Evolutionary conservation across 768 basidiomycete species (phyloP), one percentile per base, ranked within the genome.

Genomic region (Cyclocybe aegerita): DNA sequence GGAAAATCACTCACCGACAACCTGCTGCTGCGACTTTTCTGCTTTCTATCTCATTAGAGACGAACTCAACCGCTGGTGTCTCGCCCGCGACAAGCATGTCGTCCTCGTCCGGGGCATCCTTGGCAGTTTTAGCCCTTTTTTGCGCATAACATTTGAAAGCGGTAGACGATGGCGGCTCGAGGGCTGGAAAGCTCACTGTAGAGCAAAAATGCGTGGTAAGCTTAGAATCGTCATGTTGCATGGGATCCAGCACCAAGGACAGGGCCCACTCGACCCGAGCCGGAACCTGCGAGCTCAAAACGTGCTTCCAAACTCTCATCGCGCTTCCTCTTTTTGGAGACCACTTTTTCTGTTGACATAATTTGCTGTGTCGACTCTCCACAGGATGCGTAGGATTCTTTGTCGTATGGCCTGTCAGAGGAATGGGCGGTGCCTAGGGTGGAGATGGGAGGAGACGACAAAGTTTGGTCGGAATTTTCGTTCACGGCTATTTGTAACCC

Each of bases 21-120:
- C 86, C 85, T 44, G 73, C 66, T 39, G 81, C 72, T 30, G 79
- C 77, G 4, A 71, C 75, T 51, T 60, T 68, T 65, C 58, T 73
- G 64, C 44, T 74, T 59, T 83, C 81, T 17, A 80, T 76, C 23
- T 81, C 75, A 48, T 75, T 79, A 39, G 89, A 85, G 56, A 83
- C 81, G 69, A 88, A 93, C 63, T 97, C 93, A 41, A 97, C 81
- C 14, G 80, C 74, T 29, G 84, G 76, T n/a, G 90, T 89, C 71
- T 96, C 93, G 4, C 88, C 95, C 0, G 83, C 90, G 16, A 96
- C 73, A 10, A 90, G 58, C 8, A 78, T 59, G n/a, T 71, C 60
- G 8, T 61, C 58, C 14, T 60, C 64, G 16, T 61, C 59, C 5
- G 57, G 64, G 33, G 68, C 64, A 42, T 65, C 59, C 43, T 63